These are phyloP conservation scores for Gymnopilus junonius DNA, from an alignment of 768 basidiomycete genomes.

Conservation along the genomic window DNA sequence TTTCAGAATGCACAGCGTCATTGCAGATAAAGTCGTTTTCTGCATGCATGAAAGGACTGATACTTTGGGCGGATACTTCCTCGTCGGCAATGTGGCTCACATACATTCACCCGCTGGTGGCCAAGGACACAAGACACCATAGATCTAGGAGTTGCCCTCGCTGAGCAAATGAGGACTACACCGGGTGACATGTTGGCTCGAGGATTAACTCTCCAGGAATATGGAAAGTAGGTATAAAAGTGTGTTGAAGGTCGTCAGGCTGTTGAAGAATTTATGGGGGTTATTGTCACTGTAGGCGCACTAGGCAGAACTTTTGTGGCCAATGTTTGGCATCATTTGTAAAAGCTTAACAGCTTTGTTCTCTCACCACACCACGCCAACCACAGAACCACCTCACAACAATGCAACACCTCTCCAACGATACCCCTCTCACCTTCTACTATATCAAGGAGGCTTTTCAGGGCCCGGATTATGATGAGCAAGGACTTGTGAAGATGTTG, in stretches of 20 bases:
- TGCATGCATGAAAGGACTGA: not conserved
- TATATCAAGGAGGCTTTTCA: too few species aligned
- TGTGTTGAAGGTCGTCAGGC: not conserved
- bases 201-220: not conserved
- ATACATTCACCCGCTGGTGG: constrained; percentile 8
- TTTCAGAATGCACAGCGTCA: constrained; percentile 1
- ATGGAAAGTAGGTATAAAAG: not conserved
- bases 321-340: too few species aligned
- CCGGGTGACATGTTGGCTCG: not conserved
- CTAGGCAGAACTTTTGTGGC: too few species aligned
- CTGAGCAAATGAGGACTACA: not conserved
- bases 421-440: too few species aligned
- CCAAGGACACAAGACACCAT: constrained; percentile 6
- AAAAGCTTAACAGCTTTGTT: too few species aligned
- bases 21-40: constrained; percentile 2
- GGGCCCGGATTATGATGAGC: too few species aligned
- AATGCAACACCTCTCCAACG: too few species aligned
- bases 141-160: not conserved
- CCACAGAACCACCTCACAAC: too few species aligned
- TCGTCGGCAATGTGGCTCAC: constrained; percentile 4
- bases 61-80: constrained; percentile 3
- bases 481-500: too few species aligned
- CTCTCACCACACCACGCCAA: too few species aligned
- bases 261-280: too few species aligned
- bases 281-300: too few species aligned